A percentile compares a stretch with the other conserved stretches of the same genome.
Evolutionary conservation across 352 stramenopile species (phyloP).

Genomic region (Phytophthora sansomeana): DNA sequence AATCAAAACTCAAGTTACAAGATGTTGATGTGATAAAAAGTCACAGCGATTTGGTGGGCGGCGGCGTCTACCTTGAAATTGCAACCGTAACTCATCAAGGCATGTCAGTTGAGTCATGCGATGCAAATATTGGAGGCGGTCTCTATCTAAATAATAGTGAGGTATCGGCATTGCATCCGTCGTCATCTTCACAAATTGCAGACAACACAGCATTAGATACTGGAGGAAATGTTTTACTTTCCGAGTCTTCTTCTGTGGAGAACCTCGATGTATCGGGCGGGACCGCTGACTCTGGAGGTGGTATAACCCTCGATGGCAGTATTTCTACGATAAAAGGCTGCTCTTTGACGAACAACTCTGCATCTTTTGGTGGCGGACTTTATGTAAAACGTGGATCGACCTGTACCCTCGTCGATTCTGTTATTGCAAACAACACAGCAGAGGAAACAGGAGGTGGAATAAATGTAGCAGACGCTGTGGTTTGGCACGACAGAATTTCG

Average conservation of each 20-base stretch:
- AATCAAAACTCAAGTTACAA: conserved; percentile 19
- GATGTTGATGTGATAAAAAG: conserved; percentile 6
- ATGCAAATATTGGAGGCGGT: conserved; percentile 44
- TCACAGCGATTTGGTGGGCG: conserved; percentile 16
- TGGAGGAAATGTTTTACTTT: conserved; percentile 33
- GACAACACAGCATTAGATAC: conserved; percentile 1
- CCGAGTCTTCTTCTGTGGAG: conserved; percentile 9
- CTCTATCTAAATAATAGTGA: conserved; percentile 37
- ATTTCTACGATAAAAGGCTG: conserved; percentile 19
- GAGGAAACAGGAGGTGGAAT: conserved; percentile 33
- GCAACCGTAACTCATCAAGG: conserved; percentile 37
- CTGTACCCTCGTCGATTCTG: conserved; percentile 12
- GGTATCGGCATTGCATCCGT: conserved; percentile 2
- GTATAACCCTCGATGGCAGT: conserved; percentile 12
- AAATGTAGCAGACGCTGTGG: conserved; percentile 17
- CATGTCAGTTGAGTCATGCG: conserved; percentile 33
- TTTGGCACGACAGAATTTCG: conserved; percentile 36
- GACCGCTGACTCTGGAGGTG: conserved; percentile 18
- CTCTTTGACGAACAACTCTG: conserved; percentile 22
- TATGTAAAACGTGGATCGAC: conserved; percentile 14
- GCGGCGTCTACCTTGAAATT: conserved; percentile 45
- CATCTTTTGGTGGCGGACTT: conserved; percentile 27
- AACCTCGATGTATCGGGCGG: conserved; percentile 23
- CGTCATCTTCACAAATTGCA: conserved; percentile 23
- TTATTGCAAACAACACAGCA: conserved; percentile 15